phyloP scores from a whole-genome alignment of 306 rosid genomes.

The Cucumis hystrix region DNA sequence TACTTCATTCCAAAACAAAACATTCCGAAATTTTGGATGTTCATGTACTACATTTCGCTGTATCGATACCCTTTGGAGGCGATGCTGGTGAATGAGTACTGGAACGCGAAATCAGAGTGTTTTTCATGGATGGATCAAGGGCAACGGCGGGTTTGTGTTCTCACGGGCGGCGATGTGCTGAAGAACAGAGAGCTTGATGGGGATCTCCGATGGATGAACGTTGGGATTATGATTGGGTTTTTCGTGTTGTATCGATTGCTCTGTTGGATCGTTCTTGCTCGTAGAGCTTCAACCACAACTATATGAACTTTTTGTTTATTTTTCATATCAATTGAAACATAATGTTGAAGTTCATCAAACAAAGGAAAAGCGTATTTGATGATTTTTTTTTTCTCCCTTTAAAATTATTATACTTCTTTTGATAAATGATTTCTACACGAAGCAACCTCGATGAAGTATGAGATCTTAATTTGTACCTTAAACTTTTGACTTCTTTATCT shows the following conservation, averaged over 20 bases:
- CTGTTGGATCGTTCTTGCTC: constrained; percentile 60
- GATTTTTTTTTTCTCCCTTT: too few species aligned
- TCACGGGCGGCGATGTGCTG: constrained; percentile 60
- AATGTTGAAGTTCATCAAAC: neutral
- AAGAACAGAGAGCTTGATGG: constrained; percentile 65
- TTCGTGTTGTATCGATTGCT: constrained; percentile 64
- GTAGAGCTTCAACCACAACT: constrained; percentile 54
- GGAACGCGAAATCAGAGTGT: constrained; percentile 34
- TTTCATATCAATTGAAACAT: neutral
- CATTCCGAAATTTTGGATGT: constrained; percentile 80
- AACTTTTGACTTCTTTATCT: too few species aligned
- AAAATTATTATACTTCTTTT: too few species aligned
- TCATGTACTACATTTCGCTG: constrained; percentile 87
- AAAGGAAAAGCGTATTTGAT: neutral
- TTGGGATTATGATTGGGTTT: constrained; percentile 64
- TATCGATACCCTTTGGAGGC: constrained; percentile 85
- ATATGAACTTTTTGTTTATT: constrained; percentile 3
- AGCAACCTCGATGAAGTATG: too few species aligned
- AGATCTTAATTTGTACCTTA: too few species aligned
- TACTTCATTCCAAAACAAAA: constrained; percentile 83
- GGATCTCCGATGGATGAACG: constrained; percentile 63
- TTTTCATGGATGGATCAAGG: constrained; percentile 18
- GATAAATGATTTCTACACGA: too few species aligned
- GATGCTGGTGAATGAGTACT: constrained; percentile 65
- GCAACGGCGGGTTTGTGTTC: constrained; percentile 8